Base-by-base conservation (phyloP, 2,329 filamentous ascomycete genomes). In the Elsinoe arachidis region DNA sequence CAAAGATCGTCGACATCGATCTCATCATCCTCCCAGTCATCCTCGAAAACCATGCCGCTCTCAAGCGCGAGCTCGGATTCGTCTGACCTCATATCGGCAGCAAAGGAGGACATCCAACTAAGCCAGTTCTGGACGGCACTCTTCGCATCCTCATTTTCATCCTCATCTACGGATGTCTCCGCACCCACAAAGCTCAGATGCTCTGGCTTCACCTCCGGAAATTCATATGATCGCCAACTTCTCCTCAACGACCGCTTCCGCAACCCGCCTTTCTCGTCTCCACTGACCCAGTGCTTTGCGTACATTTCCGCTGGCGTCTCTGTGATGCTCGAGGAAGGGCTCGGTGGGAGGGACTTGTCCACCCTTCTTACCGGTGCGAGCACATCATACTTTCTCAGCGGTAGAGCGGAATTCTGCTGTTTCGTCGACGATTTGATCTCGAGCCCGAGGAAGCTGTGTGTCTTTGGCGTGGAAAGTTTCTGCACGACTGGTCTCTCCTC, bases 261-360 rank as follows among this genome's bases (percentile, higher is more conserved):
- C 19, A 5, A n/a, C n/a, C n/a, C 6, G 3, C 14, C 14, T 15
- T 12, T 53, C 14, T 23, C 15, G n/a, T 51, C 26, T 14, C 11
- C 14, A 19, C 26, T 34, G 10, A 21, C 12, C 49, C 34, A 21
- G 34, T 17, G 38, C n/a, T 21, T 53, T 5, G 49, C 34, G n/a
- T 53, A 53, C 49, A 53, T 39, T 14, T 53, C 26, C 49, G 49
- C 33, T 26, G 49, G 49, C 49, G 49, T 53, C 15, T 53, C 49
- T 5, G 38, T 34, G 49, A 53, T 53, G 23, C 49, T 53, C n/a
- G 15, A 12, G 5, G 26, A 37, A 17, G 49, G 49, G 38, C 49
- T 39, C 11, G 49, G 35, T 12, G 49, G 49, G 15, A 53, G 19
- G 15, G 49, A 53, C 35, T 53, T 53, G 35, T 53, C 49, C 17